Conservation (phyloP, 306 rosid species). For the Lablab purpureus region DNA sequence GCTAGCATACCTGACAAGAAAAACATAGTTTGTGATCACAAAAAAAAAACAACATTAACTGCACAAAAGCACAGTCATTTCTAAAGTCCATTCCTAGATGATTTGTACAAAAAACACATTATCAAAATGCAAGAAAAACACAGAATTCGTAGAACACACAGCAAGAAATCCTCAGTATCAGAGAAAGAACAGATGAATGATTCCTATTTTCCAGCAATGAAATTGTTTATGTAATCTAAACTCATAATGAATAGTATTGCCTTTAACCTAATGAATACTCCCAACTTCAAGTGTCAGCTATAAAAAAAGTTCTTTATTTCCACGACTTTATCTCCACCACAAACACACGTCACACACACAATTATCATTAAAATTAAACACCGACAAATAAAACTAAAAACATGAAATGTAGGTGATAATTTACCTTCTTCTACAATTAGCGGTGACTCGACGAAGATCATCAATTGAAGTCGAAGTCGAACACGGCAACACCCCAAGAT, state of each 20-base stretch:
- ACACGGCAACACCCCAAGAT: slow-evolving; percentile 90
- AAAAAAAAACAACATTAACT: slow-evolving; percentile 15
- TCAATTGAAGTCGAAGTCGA: slow-evolving; percentile 69
- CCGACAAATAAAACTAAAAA: background rate
- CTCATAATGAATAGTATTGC: slow-evolving; percentile 4
- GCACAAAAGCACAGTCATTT: slow-evolving; percentile 2
- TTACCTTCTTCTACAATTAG: slow-evolving; percentile 90
- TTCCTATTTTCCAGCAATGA: background rate
- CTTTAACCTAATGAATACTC: background rate
- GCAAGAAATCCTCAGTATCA: slow-evolving; percentile 1
- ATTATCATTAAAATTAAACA: background rate
- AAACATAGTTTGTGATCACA: background rate
- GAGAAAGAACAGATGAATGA: slow-evolving; percentile 10
- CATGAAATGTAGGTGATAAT: slow-evolving; percentile 15
- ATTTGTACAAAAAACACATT: background rate
- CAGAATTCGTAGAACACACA: slow-evolving; percentile 14
- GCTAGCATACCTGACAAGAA: slow-evolving; percentile 77
- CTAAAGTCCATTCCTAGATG: background rate
- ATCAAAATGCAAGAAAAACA: slow-evolving; percentile 26
- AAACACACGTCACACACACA: background rate
- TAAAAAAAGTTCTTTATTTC: background rate
- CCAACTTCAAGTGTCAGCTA: slow-evolving; percentile 2
- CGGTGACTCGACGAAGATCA: slow-evolving; percentile 88
- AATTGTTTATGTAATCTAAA: slow-evolving; percentile 11
- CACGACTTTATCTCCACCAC: slow-evolving; percentile 10